These are phyloP conservation scores for Saccharomyces cerevisiae DNA, from an alignment of 805 yeast genomes.

Conservation along the genomic window DNA sequence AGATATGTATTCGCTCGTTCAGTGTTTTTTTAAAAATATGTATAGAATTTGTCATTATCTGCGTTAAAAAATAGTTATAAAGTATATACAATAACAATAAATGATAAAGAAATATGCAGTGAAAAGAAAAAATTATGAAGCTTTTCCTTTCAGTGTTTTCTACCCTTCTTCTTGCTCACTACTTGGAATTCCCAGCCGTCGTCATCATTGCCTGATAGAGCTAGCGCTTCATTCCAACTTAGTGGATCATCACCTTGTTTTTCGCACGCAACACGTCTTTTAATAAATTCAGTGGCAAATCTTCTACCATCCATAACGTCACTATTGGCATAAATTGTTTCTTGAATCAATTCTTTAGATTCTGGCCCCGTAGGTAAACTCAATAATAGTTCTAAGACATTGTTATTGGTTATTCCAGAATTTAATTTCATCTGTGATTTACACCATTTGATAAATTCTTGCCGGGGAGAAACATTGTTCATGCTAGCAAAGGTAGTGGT, in stretches of 20 bases:
- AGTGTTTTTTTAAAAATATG: neutral
- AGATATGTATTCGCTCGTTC: slow-evolving; percentile 1
- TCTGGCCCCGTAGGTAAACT: slow-evolving; percentile 72
- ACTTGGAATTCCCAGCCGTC: slow-evolving; percentile 62
- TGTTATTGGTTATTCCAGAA: slow-evolving; percentile 68
- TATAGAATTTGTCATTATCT: neutral
- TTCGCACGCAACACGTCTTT: slow-evolving; percentile 69
- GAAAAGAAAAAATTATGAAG: neutral
- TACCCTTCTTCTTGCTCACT: slow-evolving; percentile 52
- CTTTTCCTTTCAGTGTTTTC: slow-evolving; percentile 26
- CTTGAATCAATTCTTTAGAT: slow-evolving; percentile 79
- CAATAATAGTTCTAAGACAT: slow-evolving; percentile 69
- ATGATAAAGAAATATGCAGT: neutral
- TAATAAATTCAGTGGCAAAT: slow-evolving; percentile 83
- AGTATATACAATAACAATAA: neutral
- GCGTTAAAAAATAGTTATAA: neutral
- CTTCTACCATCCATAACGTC: slow-evolving; percentile 90
- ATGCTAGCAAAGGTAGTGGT: slow-evolving; percentile 24
- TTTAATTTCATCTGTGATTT: slow-evolving; percentile 59
- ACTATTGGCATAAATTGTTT: slow-evolving; percentile 81
- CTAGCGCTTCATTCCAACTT: slow-evolving; percentile 69
- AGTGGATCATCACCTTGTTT: slow-evolving; percentile 39
- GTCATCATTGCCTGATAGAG: slow-evolving; percentile 34
- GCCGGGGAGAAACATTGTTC: slow-evolving; percentile 37
- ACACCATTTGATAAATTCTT: slow-evolving; percentile 68